These are phyloP conservation scores for Grigorovia yakushimaensis DNA, from an alignment of 805 yeast genomes.

Conservation along the genomic window DNA sequence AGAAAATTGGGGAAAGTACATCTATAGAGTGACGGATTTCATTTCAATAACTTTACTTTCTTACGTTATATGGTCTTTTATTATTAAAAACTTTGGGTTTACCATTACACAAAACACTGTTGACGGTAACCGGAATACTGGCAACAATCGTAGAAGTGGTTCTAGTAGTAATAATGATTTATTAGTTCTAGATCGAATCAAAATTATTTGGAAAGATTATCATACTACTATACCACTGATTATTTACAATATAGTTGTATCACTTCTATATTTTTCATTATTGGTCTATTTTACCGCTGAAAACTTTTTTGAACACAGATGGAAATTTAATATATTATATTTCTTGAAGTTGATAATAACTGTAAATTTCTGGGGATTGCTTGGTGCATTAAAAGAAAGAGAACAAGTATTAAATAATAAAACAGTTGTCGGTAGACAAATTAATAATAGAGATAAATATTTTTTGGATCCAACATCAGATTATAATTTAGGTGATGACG, in stretches of 20 bases:
- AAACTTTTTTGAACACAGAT: constrained; percentile 6
- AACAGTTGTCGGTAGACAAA: constrained; percentile 26
- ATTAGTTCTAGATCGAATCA: constrained; percentile 4
- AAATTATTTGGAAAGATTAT: constrained; percentile 19
- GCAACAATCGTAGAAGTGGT: neutral
- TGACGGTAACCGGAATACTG: neutral
- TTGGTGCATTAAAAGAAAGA: constrained; percentile 22
- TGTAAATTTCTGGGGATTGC: constrained; percentile 28
- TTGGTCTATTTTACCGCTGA: constrained; percentile 10
- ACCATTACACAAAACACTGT: constrained; percentile 7
- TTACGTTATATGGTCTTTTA: constrained; percentile 7
- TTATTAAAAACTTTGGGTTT: constrained; percentile 20
- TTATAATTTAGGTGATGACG: constrained; percentile 5
- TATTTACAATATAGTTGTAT: constrained; percentile 14
- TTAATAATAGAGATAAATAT: constrained; percentile 21
- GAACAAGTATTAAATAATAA: constrained; percentile 19
- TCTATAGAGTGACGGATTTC: neutral
- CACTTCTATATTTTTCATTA: constrained; percentile 11
- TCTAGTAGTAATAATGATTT: neutral
- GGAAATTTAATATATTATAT: constrained; percentile 18
- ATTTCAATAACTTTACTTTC: neutral
- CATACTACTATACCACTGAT: constrained; percentile 22
- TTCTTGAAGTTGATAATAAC: constrained; percentile 22
- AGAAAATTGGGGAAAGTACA: neutral
- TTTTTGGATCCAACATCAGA: constrained; percentile 21